Percentiles rank a stretch among this genome's conserved stretches.
Conservation (phyloP, 2,329 filamentous ascomycete species). For the Colletotrichum gigasporum region DNA sequence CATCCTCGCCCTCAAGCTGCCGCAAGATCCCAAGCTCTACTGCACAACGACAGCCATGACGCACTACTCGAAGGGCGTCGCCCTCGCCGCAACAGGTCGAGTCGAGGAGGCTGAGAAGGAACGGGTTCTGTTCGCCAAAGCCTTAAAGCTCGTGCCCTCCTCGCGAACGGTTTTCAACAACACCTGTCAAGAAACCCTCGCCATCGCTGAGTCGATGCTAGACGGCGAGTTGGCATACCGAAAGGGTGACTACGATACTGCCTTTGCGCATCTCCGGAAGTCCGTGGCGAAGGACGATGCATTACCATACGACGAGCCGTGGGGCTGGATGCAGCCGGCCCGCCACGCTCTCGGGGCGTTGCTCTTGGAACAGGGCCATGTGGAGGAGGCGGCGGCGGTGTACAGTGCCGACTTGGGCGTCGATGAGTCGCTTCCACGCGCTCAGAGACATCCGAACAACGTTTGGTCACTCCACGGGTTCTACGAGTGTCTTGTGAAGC, state of each 20-base stretch:
- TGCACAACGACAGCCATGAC: constrained; percentile 75
- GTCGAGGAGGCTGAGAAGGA: constrained; percentile 64
- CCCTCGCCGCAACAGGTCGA: constrained; percentile 66
- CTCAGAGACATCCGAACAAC: constrained; percentile 75
- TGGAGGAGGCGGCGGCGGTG: constrained; percentile 63
- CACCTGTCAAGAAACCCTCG: constrained; percentile 69
- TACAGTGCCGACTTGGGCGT: constrained; percentile 72
- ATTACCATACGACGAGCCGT: constrained; percentile 77
- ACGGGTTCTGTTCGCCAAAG: constrained; percentile 59
- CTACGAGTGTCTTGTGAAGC: constrained; percentile 71
- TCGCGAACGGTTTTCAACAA: constrained; percentile 77
- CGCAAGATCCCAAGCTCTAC: constrained; percentile 68
- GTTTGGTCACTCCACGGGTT: constrained; percentile 81
- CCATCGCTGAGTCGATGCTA: constrained; percentile 73
- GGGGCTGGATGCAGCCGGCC: constrained; percentile 83
- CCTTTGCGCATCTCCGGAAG: constrained; percentile 66
- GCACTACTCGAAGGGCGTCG: constrained; percentile 75
- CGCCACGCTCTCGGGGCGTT: constrained; percentile 77
- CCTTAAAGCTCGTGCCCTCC: constrained; percentile 61
- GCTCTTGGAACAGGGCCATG: constrained; percentile 71
- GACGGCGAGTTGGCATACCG: constrained; percentile 80
- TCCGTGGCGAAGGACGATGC: constrained; percentile 69
- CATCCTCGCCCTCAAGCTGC: constrained; percentile 65
- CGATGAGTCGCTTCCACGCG: constrained; percentile 67
- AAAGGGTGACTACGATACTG: constrained; percentile 62